Conservation (phyloP, 2,329 filamentous ascomycete genomes). For the Blastomyces percursus region DNA sequence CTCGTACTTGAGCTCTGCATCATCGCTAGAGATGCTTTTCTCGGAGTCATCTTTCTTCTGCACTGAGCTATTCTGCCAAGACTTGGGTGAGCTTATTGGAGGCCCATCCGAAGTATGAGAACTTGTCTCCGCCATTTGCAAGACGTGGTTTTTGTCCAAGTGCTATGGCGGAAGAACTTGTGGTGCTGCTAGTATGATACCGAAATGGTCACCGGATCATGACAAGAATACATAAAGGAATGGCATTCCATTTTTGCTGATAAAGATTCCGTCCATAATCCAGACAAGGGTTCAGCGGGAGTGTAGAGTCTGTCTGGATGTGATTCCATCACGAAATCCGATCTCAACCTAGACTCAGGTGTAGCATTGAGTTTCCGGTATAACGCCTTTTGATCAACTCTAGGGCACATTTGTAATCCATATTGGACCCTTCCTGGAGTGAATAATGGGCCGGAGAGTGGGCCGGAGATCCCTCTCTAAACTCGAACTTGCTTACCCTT, state of each 20-base stretch:
- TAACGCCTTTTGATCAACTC: neutral
- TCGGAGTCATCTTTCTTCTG: neutral
- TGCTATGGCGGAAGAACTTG: neutral
- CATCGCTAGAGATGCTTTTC: slow-evolving; percentile 9
- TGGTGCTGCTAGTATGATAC: neutral
- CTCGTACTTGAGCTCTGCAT: slow-evolving; percentile 13
- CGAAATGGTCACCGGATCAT: neutral
- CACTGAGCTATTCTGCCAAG: neutral
- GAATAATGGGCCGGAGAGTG: neutral
- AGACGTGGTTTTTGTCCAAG: neutral
- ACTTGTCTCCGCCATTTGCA: neutral
- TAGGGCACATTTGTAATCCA: neutral
- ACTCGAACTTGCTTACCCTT: neutral
- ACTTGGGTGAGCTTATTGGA: neutral
- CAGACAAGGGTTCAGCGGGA: neutral
- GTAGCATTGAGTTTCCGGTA: neutral
- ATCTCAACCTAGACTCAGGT: neutral
- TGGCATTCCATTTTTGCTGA: neutral
- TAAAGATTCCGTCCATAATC: neutral
- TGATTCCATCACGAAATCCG: slow-evolving; percentile 4
- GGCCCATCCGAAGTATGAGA: neutral
- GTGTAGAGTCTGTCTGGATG: neutral
- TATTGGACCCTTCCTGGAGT: neutral
- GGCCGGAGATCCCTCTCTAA: neutral
- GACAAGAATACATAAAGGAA: neutral